These are phyloP conservation scores for Garcileccinum viscosum DNA, from an alignment of 1,284 basidiomycete species.

Conservation along the genomic window DNA sequence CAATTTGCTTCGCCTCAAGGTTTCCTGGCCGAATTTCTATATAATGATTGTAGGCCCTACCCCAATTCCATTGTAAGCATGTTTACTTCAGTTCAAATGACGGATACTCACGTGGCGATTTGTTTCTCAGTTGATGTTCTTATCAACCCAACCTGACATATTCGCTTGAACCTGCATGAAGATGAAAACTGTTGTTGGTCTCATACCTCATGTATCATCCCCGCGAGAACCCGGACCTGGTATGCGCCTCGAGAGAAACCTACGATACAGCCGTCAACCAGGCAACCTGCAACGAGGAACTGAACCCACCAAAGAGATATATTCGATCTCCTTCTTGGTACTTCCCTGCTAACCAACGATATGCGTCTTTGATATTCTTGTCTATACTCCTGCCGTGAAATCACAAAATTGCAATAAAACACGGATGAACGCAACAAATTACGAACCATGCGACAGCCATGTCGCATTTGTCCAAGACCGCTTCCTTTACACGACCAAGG, in stretches of 20 bases:
- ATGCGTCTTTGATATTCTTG: constrained; percentile 42
- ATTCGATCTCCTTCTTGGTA: constrained; percentile 48
- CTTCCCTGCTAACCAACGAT: constrained; percentile 46
- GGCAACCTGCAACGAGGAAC: background rate
- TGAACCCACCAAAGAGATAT: constrained; percentile 45
- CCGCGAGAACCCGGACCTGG: constrained; percentile 49
- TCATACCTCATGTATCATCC: constrained; percentile 47
- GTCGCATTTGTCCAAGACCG: constrained; percentile 31
- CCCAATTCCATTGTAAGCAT: background rate
- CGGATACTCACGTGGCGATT: constrained; percentile 25
- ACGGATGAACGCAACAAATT: background rate
- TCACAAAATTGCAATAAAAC: background rate
- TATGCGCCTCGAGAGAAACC: constrained; percentile 55
- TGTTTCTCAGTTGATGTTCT: constrained; percentile 35
- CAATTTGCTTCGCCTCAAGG: constrained; percentile 22
- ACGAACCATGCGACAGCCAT: constrained; percentile 36
- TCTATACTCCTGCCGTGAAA: constrained; percentile 27
- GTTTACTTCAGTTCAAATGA: rapidly evolving
- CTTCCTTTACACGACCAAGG: constrained; percentile 22
- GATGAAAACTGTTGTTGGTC: background rate
- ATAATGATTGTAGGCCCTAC: constrained; percentile 49
- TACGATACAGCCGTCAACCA: constrained; percentile 13
- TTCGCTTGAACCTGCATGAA: background rate
- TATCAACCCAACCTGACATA: constrained; percentile 31
- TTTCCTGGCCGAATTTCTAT: constrained; percentile 24